Evolutionary conservation across 192 early-diverging fungal species (phyloP).

Genomic region (Linnemannia exigua): DNA sequence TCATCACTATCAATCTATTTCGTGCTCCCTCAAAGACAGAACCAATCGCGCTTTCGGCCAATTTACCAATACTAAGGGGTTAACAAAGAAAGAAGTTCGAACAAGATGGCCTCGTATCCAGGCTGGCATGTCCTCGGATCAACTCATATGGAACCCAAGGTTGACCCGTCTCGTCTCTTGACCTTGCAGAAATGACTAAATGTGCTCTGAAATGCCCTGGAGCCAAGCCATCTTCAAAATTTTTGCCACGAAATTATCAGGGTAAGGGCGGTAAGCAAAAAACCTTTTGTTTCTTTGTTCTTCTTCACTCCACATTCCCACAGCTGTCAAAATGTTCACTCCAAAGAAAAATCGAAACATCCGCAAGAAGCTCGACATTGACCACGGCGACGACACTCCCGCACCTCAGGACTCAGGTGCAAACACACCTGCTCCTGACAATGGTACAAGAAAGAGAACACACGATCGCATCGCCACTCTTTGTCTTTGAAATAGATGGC

Average conservation of each 20-base stretch:
- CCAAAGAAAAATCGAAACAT: slow-evolving; percentile 37
- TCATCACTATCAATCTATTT: too few relatives aligned
- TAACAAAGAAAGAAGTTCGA: too few relatives aligned
- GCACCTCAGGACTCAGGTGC: background rate
- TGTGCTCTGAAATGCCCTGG: too few relatives aligned
- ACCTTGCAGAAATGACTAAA: too few relatives aligned
- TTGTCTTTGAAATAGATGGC: background rate
- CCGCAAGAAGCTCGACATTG: slow-evolving; percentile 45
- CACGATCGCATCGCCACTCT: background rate
- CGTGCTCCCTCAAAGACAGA: too few relatives aligned
- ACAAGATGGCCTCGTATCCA: too few relatives aligned
- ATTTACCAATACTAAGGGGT: too few relatives aligned
- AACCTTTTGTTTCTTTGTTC: background rate
- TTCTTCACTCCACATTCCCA: background rate
- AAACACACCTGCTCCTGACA: background rate
- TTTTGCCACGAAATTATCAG: background rate
- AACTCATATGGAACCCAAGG: too few relatives aligned
- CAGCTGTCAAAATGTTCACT: slow-evolving; percentile 54
- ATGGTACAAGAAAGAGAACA: background rate
- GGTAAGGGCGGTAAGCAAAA: background rate
- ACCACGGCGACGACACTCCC: background rate
- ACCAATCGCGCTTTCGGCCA: too few relatives aligned
- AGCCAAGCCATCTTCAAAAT: slow-evolving; percentile 12
- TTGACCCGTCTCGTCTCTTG: too few relatives aligned
- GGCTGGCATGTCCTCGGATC: too few relatives aligned